Percentiles rank a stretch among this genome's conserved stretches.
Conservation (phyloP, 2,329 filamentous ascomycete species). For the Fusarium torreyae region DNA sequence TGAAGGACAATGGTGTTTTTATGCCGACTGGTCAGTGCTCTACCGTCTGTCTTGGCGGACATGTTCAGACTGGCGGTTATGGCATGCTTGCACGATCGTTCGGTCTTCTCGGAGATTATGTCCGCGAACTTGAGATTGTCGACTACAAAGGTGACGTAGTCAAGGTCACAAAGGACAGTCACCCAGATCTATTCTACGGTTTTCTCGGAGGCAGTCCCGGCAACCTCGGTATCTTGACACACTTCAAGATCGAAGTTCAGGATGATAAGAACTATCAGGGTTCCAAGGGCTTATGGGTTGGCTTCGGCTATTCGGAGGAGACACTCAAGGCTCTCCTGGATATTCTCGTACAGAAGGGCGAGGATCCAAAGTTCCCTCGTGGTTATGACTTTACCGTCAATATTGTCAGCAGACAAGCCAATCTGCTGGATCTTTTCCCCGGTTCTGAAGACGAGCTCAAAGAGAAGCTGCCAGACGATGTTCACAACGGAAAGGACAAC, state of each 20-base stretch:
- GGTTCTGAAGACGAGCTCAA: conserved; percentile 1
- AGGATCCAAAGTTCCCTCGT: neutral
- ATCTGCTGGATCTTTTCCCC: neutral
- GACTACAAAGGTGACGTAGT: conserved; percentile 62
- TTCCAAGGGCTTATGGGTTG: neutral
- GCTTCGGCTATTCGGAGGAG: neutral
- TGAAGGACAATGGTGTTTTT: conserved; percentile 59
- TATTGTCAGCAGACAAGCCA: neutral
- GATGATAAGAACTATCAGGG: neutral
- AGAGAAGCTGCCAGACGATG: neutral
- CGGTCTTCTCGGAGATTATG: conserved; percentile 69
- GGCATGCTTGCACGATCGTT: conserved; percentile 64
- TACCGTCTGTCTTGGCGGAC: conserved; percentile 62
- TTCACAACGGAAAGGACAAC: conserved; percentile 30
- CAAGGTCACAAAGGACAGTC: conserved; percentile 60
- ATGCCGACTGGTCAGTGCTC: conserved; percentile 63
- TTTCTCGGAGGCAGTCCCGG: conserved; percentile 70
- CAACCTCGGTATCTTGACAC: conserved; percentile 64
- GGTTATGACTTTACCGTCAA: conserved; percentile 5
- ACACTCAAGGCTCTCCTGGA: conserved; percentile 3
- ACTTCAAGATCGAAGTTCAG: conserved; percentile 8
- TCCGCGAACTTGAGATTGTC: conserved; percentile 63
- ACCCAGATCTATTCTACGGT: conserved; percentile 72
- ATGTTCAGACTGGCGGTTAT: conserved; percentile 64
- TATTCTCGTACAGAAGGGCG: neutral